phyloP scores from a whole-genome alignment of 805 yeast species.

The Brettanomyces nanus region DNA sequence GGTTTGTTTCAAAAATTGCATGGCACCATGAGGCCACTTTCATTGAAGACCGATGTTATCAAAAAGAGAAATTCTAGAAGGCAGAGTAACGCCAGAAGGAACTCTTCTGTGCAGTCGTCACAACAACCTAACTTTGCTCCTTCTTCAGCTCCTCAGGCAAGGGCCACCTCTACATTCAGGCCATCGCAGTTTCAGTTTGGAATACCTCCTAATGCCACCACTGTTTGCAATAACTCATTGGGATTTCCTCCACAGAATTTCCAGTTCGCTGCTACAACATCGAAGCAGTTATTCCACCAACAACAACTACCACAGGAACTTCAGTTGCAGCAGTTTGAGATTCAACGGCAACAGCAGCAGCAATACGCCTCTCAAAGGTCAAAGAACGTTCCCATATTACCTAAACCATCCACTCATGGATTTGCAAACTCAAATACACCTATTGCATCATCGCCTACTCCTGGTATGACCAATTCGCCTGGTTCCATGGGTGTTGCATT shows the following conservation, averaged over 20 bases:
- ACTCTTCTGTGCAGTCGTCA: not conserved
- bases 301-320: conserved; percentile 2
- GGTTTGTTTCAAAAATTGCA: conserved; percentile 53
- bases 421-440: conserved; percentile 14
- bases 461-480: conserved; percentile 9
- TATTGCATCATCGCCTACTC: conserved; percentile 16
- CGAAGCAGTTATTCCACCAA: conserved; percentile 6
- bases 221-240: not conserved
- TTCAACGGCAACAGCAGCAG: not conserved
- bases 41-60: conserved; percentile 64
- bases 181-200: not conserved
- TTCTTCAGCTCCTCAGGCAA: not conserved
- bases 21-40: conserved; percentile 53
- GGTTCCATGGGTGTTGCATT: conserved; percentile 11
- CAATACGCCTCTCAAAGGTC: conserved; percentile 10
- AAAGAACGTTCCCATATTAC: conserved; percentile 28
- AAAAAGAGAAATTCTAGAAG: conserved; percentile 46
- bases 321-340: conserved; percentile 2
- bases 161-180: not conserved
- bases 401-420: conserved; percentile 19
- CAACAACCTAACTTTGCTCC: not conserved
- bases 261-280: not conserved
- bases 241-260: not conserved
- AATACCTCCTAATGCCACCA: not conserved
- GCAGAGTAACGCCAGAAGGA: conserved; percentile 10